Base-by-base conservation (phyloP, 1,139 yeast genomes). In the Kurtzmaniella quercitrusa region DNA sequence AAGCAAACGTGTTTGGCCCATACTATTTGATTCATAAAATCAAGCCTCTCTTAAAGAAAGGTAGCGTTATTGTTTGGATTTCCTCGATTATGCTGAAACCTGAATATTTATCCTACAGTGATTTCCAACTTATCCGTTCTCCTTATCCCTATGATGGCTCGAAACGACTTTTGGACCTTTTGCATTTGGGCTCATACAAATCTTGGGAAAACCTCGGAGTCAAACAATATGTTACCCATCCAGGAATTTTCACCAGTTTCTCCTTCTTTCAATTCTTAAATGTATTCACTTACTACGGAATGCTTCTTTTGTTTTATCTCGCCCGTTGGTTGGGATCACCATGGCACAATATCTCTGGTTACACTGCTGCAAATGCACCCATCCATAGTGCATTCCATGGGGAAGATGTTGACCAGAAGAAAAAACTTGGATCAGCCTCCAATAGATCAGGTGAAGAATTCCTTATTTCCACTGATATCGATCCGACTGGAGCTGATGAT, bases 1-100 rank as follows among this genome's bases (percentile, higher is more conserved):
- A 93, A 63, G 95, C 95, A 5, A 93, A 93, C 58, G 96, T 91
- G 12, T 87, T 94, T 63, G 96, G 96, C 0, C 98, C 98, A 1
- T 91, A 87, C 66, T 93, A 83, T 60, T 68, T 93, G 42, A 67
- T 87, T 36, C 86, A 83, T 52, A 82, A 74, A 50, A 65, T 86
- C 32, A 59, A 66, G 39, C 80, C 78, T 9, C 61, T 82, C 34
- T 65, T 89, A 19, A 51, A 61, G 17, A 59, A 68, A 14, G 81
- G 81, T 0, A 88, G 91, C 1, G 74, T 75, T 44, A 70, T 93
- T 23, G 71, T 93, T 14, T 89, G 97, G 96, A 80, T 93, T 36
- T 82, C 95, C 8, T 84, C 95, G 23, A 65, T 87, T 38, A 85
- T 88, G 79, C 80, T 95, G 0, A 77, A 78, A 40, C 84, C 94